Base-by-base conservation (phyloP, 495 filamentous ascomycete species). In the Penicillium silybi region DNA sequence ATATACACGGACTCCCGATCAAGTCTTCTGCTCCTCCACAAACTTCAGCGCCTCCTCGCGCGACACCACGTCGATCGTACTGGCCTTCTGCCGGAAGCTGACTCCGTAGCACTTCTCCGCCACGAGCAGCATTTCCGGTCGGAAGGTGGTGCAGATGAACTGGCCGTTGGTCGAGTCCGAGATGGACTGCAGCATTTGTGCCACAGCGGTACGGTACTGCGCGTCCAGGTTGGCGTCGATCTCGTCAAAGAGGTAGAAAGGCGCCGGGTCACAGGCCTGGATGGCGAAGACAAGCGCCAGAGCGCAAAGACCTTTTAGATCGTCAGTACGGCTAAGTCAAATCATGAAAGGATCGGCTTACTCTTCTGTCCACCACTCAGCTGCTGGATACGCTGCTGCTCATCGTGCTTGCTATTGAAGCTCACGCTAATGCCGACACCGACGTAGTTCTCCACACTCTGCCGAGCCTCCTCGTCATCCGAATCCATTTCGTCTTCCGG, bases 161-260 rank as follows among this genome's bases (percentile, higher is more conserved):
- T 91, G 87, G 2, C 72, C 74, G 26, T 71, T 75, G 9, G 73
- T 76, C 25, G 71, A 66, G 49, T 75, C 76, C 9, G 89, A 88
- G 56, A 92, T 89, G 37, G 84, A 83, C 58, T 88, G 74, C 16
- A 98, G 77, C 78, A 97, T 89, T 54, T 86, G 78, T 4, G 93
- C 93, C 19, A 96, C 92, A 1, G 92, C 92, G 3, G 92, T 96
- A 34, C 93, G 84, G 75, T 98, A 98, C 71, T 97, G 93, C 7
- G 92, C 91, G 69, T 99, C 93, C 18, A 99, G 81, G 66, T 97
- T 97, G 64, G 93, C 93, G 67, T 99, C 93, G 62, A 99, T 96
- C 73, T 99, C 93, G 66, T 99, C 93, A 56, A 99, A 99, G 55
- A 99, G 89, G 70, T 97, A 96, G 75, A 99, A 97, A 11, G 93